These are phyloP conservation scores for Candida sp. DNA, from an alignment of 1,139 yeast species.

Conservation along the genomic window DNA sequence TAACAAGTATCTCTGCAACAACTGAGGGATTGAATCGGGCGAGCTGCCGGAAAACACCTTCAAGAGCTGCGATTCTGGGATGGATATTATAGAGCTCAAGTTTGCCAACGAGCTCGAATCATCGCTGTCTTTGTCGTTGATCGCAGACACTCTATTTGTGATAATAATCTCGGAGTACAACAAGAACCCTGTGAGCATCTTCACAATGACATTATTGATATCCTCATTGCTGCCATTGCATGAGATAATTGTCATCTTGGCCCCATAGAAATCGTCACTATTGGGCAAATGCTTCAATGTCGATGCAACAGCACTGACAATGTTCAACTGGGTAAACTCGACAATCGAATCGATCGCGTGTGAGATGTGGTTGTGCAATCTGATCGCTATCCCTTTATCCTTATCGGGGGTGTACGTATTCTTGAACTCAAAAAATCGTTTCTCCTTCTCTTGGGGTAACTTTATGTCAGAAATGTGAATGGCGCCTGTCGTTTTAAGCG, in stretches of 20 bases:
- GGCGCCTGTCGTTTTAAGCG: neutral
- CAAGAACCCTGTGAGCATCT: conserved; percentile 34
- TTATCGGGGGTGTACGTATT: conserved; percentile 37
- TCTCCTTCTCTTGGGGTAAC: conserved; percentile 4
- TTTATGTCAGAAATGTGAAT: conserved; percentile 3
- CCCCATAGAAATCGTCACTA: conserved; percentile 42
- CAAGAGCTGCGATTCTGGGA: conserved; percentile 1
- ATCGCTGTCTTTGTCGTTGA: conserved; percentile 1
- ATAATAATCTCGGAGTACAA: conserved; percentile 9
- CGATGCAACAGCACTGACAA: conserved; percentile 68
- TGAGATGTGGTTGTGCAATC: conserved; percentile 17
- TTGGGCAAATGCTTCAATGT: conserved; percentile 63
- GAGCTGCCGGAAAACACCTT: neutral
- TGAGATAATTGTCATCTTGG: conserved; percentile 45
- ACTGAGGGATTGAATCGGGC: neutral
- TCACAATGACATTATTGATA: conserved; percentile 30
- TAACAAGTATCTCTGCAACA: conserved; percentile 3
- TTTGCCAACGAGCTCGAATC: conserved; percentile 9
- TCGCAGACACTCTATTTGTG: neutral
- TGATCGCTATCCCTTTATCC: conserved; percentile 45
- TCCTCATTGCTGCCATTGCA: conserved; percentile 20
- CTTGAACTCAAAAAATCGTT: conserved; percentile 17
- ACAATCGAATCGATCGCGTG: conserved; percentile 23
- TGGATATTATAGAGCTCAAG: neutral
- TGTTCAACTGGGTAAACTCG: conserved; percentile 60